Evolutionary conservation across 495 filamentous ascomycete species (phyloP).

Genomic region (Hypomontagnella monticulosa): DNA sequence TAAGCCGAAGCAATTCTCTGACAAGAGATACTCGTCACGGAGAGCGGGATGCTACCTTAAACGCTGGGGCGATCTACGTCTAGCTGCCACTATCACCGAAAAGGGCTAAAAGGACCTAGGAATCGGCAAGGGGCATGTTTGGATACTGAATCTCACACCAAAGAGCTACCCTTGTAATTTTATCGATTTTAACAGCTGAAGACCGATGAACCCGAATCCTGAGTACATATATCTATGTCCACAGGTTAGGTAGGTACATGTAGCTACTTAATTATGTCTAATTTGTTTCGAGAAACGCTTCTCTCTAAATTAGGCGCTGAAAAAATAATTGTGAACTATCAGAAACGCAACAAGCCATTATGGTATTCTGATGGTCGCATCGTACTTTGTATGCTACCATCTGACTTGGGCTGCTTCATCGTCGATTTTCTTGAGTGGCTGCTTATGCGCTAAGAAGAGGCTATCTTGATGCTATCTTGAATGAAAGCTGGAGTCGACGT

Average conservation of each 20-base stretch:
- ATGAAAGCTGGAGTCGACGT: neutral
- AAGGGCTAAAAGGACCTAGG: constrained; percentile 22
- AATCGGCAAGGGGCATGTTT: constrained; percentile 16
- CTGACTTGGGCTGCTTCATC: constrained; percentile 7
- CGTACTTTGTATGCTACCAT: neutral
- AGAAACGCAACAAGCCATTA: neutral
- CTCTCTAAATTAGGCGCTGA: no score
- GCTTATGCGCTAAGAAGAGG: neutral
- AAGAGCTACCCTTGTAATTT: constrained; percentile 35
- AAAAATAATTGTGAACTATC: neutral
- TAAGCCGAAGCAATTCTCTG: constrained; percentile 51
- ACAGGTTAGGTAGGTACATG: no score
- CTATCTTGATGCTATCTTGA: neutral
- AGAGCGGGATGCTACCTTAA: constrained; percentile 45
- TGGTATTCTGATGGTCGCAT: neutral
- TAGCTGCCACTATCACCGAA: constrained; percentile 17
- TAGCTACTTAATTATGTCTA: no score
- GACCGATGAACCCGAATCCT: constrained; percentile 18
- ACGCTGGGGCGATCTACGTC: constrained; percentile 35
- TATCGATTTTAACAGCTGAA: constrained; percentile 18
- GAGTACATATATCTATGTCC: no score
- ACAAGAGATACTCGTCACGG: constrained; percentile 46
- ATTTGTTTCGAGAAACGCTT: constrained; percentile 17
- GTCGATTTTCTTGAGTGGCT: neutral
- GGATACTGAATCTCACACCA: constrained; percentile 23